phyloP scores from a whole-genome alignment of 148 eudicot genomes.

The Tetragonia tetragonoides region DNA sequence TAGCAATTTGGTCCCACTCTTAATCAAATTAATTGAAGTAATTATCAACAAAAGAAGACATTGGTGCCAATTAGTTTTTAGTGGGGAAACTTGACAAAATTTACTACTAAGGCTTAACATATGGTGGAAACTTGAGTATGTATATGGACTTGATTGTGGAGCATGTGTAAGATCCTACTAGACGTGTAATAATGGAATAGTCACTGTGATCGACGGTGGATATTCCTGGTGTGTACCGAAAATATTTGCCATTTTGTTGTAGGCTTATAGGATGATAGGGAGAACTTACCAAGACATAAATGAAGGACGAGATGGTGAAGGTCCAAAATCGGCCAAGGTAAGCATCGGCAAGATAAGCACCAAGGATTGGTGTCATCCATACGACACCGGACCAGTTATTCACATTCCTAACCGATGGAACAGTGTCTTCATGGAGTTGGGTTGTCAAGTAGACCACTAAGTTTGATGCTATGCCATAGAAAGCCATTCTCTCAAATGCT shows the following conservation, averaged over 20 bases:
- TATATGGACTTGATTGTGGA: slow-evolving; percentile 15
- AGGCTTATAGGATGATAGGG: neutral
- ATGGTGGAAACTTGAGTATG: slow-evolving; percentile 7
- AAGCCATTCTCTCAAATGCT: slow-evolving; percentile 89
- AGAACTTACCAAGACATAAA: slow-evolving; percentile 65
- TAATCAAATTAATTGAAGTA: neutral
- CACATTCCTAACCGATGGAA: slow-evolving; percentile 78
- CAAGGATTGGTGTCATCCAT: slow-evolving; percentile 86
- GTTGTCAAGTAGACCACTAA: slow-evolving; percentile 83
- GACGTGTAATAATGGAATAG: no score
- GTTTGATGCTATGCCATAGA: slow-evolving; percentile 79
- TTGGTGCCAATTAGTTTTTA: neutral
- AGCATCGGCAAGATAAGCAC: slow-evolving; percentile 81
- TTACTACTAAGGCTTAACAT: neutral
- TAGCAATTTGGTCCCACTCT: slow-evolving; percentile 16
- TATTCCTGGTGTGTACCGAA: no score
- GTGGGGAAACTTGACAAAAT: neutral
- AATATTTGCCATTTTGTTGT: neutral
- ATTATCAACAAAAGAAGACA: neutral
- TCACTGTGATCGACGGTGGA: no score
- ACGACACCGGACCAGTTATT: slow-evolving; percentile 91
- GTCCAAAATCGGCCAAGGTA: slow-evolving; percentile 92
- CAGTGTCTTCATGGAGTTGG: slow-evolving; percentile 79
- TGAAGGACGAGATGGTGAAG: slow-evolving; percentile 69
- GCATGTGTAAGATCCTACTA: neutral